phyloP scores from a whole-genome alignment of 2,329 filamentous ascomycete genomes.

The Colletotrichum higginsianum region DNA sequence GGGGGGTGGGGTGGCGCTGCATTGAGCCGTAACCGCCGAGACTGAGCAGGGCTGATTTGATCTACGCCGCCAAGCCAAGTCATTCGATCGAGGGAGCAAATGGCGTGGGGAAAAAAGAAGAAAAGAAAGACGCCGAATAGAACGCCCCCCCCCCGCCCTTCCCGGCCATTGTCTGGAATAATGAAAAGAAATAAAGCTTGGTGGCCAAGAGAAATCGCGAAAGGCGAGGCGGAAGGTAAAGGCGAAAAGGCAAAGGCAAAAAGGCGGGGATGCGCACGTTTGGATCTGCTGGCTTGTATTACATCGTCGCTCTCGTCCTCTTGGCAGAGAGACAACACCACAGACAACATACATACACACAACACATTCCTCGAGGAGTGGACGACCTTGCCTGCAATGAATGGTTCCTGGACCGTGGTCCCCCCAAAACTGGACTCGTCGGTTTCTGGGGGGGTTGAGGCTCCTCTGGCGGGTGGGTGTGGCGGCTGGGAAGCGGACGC shows the following conservation, averaged over 20 bases:
- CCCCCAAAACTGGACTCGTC: neutral
- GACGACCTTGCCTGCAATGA: neutral
- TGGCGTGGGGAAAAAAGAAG: neutral
- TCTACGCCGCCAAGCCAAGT: slow-evolving; percentile 9
- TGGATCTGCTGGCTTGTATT: slow-evolving; percentile 14
- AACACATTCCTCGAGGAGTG: too few relatives aligned
- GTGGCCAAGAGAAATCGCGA: neutral
- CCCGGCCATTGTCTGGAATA: too few relatives aligned
- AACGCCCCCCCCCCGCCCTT: too few relatives aligned
- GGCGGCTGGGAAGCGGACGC: too few relatives aligned
- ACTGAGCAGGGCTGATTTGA: slow-evolving; percentile 16
- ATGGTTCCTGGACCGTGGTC: neutral
- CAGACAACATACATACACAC: too few relatives aligned
- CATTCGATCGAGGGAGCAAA: neutral
- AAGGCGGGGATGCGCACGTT: slow-evolving; percentile 11
- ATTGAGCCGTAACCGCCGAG: slow-evolving; percentile 32
- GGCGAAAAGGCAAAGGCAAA: neutral
- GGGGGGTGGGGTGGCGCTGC: neutral
- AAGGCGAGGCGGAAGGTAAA: too few relatives aligned
- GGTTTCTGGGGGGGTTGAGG: slow-evolving; percentile 9
- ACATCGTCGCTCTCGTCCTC: slow-evolving; percentile 8
- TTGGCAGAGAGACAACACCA: neutral
- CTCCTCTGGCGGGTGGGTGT: neutral
- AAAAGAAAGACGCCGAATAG: too few relatives aligned
- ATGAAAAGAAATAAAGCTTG: neutral